Evolutionary conservation across 2,329 filamentous ascomycete genomes (phyloP), one percentile per base, ranked within the genome.

Genomic region (Diaporthe sp.): DNA sequence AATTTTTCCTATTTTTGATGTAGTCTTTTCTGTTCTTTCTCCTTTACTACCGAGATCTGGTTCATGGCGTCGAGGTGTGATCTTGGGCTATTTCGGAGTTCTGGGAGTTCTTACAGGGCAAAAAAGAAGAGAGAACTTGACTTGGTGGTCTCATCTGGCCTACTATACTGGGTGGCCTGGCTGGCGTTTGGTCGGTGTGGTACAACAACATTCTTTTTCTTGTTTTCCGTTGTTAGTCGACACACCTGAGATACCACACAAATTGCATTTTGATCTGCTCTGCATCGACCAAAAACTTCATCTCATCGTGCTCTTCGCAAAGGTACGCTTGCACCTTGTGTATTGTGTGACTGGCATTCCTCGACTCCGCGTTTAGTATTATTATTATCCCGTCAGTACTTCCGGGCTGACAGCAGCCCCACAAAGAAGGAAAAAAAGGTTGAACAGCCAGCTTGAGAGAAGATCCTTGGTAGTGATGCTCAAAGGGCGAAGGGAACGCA

Each of bases 201-300:
- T 55, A 17, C 63, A 34, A 17, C 63, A 34, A 47, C 22, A 34
- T 22, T 25, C 17, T 31, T n/a, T 65, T 25, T 25, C 6, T 8
- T 34, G 44, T 31, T 34, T 42, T 44, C 12, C 22, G 25, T 72
- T 39, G 15, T 15, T 37, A 25, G 58, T 53, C n/a, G 47, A 70
- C 47, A 55, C 65, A 73, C 49, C 37, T 39, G 47, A 73, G 71
- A 73, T 73, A 73, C 71, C 71, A 73, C 51, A 70, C 58, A 65
- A 57, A 53, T 55, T 65, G 71, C 58, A 65, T 65, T 73, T 17
- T 22, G 22, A 60, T 39, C 13, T 72, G 34, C 25, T 31, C n/a
- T 61, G 8, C 22, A 25, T 72, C 42, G 42, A 20, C 37, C 37
- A 39, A 1, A 13, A 39, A 5, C 12, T 39, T 28, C 28, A 39